A percentile compares a stretch with the other conserved stretches of the same genome.
phyloP scores from a whole-genome alignment of 2,329 filamentous ascomycete genomes.

The Mycosphaerella sp. region DNA sequence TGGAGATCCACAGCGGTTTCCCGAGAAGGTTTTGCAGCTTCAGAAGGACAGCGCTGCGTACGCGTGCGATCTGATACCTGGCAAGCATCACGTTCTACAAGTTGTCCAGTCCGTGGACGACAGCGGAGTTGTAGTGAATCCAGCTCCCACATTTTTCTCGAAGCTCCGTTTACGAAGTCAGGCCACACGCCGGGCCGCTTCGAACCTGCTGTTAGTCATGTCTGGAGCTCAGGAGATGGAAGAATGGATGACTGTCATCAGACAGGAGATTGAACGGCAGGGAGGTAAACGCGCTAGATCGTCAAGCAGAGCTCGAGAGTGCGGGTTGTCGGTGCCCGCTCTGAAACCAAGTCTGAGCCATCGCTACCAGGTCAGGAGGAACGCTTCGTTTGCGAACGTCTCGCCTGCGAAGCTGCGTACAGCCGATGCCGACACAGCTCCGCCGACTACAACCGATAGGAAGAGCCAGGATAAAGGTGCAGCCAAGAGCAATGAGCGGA shows the following conservation, averaged over 20 bases:
- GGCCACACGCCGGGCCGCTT: constrained; percentile 35
- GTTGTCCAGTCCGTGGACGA: constrained; percentile 61
- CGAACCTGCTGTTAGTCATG: constrained; percentile 67
- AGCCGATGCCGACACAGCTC: background rate
- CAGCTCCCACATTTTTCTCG: constrained; percentile 58
- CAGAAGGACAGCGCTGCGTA: constrained; percentile 72
- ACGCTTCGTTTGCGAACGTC: constrained; percentile 13
- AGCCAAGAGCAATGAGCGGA: constrained; percentile 4
- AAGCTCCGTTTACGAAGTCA: constrained; percentile 53
- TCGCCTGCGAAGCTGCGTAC: constrained; percentile 11
- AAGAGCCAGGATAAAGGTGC: background rate
- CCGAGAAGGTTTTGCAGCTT: constrained; percentile 67
- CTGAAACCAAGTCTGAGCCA: constrained; percentile 30
- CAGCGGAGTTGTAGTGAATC: constrained; percentile 46
- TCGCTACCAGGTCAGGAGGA: constrained; percentile 35
- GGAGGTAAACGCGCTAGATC: constrained; percentile 57
- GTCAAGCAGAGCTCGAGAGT: constrained; percentile 4
- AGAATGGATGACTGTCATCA: constrained; percentile 62
- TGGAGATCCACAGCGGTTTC: constrained; percentile 63
- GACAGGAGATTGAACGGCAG: constrained; percentile 63
- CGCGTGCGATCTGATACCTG: constrained; percentile 72
- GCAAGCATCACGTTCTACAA: constrained; percentile 73
- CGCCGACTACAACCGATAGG: background rate
- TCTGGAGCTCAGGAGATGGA: constrained; percentile 70
- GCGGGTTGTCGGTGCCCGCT: constrained; percentile 21